These are phyloP conservation scores for Sugiyamaella novakii DNA, from an alignment of 1,139 yeast genomes.

Conservation along the genomic window DNA sequence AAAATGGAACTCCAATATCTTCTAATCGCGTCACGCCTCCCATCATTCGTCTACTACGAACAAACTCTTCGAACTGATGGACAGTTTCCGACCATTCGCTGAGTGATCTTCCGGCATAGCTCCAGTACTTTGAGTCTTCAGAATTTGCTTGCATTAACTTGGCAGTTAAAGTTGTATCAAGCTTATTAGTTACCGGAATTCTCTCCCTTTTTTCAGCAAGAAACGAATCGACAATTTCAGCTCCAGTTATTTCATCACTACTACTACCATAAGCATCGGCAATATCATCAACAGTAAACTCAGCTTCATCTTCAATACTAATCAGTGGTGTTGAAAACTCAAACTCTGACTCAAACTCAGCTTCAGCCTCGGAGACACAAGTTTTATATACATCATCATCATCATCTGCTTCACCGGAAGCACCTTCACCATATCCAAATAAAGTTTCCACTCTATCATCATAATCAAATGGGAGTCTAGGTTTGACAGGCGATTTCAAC, in stretches of 20 bases:
- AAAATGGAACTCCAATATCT: constrained; percentile 46
- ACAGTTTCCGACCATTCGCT: constrained; percentile 64
- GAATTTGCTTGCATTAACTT: constrained; percentile 23
- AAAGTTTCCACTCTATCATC: constrained; percentile 11
- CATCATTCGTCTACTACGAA: constrained; percentile 40
- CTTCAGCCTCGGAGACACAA: constrained; percentile 21
- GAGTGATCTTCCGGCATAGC: constrained; percentile 61
- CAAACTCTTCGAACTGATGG: constrained; percentile 60
- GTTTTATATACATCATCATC: constrained; percentile 20
- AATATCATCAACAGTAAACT: constrained; percentile 4
- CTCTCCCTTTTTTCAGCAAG: constrained; percentile 6
- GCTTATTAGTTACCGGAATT: not conserved
- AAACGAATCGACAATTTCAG: constrained; percentile 8
- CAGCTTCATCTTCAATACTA: constrained; percentile 1
- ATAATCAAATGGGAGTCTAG: constrained; percentile 34
- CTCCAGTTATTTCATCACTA: constrained; percentile 11
- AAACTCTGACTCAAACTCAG: constrained; percentile 14
- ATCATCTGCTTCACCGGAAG: constrained; percentile 1
- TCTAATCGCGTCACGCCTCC: constrained; percentile 38
- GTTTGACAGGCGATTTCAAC: constrained; percentile 17
- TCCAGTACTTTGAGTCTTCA: constrained; percentile 36
- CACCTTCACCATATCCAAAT: constrained; percentile 1
- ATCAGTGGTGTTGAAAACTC: constrained; percentile 5
- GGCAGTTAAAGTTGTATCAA: not conserved
- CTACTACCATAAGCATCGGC: constrained; percentile 4